Conservation (phyloP, 2,329 filamentous ascomycete species). For the Beauveria sp. region DNA sequence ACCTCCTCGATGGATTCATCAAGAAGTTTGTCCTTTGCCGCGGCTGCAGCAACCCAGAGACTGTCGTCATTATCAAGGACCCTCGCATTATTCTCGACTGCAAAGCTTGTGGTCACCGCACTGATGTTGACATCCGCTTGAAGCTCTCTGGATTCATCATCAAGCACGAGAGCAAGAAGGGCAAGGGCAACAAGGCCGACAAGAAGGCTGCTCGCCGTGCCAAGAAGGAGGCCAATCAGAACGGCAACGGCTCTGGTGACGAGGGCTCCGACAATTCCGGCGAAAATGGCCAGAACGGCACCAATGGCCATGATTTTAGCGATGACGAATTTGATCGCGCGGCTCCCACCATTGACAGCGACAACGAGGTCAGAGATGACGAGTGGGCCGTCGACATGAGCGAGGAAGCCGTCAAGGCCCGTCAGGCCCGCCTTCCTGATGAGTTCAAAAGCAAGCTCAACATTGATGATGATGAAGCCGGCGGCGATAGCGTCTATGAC, state of each 20-base stretch:
- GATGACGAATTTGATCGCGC: conserved; percentile 91
- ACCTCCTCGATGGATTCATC: conserved; percentile 98
- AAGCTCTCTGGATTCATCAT: conserved; percentile 97
- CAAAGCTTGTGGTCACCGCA: conserved; percentile 95
- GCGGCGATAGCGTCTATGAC: conserved; percentile 73
- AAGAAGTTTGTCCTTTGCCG: conserved; percentile 98
- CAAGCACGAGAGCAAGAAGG: conserved; percentile 88
- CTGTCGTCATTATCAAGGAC: conserved; percentile 91
- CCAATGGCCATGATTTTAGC: conserved; percentile 35
- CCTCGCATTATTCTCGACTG: conserved; percentile 88
- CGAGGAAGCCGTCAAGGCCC: conserved; percentile 88
- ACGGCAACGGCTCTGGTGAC: conserved; percentile 38
- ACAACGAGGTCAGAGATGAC: conserved; percentile 67
- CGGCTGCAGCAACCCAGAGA: conserved; percentile 99
- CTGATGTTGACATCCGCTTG: conserved; percentile 82
- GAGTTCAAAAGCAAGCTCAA: conserved; percentile 91
- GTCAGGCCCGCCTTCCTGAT: conserved; percentile 84
- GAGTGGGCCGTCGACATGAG: conserved; percentile 97
- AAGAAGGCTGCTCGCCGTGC: conserved; percentile 87
- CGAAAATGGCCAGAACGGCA: conserved; percentile 49
- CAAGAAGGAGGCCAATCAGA: conserved; percentile 63
- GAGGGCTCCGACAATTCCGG: conserved; percentile 51
- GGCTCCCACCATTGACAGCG: conserved; percentile 39
- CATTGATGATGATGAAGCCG: conserved; percentile 69
- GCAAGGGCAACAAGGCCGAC: conserved; percentile 94